phyloP scores from a whole-genome alignment of 2,329 filamentous ascomycete species.

The Phialocephala sp. region DNA sequence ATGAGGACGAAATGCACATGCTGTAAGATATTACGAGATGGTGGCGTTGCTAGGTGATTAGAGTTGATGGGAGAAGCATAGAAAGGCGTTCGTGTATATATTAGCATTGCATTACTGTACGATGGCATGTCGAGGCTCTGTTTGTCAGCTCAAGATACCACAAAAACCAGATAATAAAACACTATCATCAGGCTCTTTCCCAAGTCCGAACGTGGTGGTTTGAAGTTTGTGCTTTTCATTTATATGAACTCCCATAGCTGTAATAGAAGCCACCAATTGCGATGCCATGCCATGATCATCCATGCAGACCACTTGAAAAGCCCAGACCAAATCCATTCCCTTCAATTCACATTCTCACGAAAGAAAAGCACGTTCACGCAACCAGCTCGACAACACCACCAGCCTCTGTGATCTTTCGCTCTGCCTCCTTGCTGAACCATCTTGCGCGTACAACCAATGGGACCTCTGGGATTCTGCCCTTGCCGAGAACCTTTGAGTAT shows the following conservation, averaged over 20 bases:
- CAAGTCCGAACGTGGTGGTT: neutral
- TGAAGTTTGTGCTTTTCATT: constrained; percentile 30
- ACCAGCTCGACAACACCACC: constrained; percentile 96
- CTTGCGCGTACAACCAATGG: constrained; percentile 93
- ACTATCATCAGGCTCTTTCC: constrained; percentile 6
- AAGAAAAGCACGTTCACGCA: constrained; percentile 63
- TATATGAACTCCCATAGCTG: constrained; percentile 24
- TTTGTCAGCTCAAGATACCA: constrained; percentile 16
- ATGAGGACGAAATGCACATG: constrained; percentile 60
- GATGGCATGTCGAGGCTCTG: constrained; percentile 8
- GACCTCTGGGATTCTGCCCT: constrained; percentile 92
- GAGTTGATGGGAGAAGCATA: constrained; percentile 6
- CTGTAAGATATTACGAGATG: constrained; percentile 29
- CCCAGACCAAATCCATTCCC: constrained; percentile 20
- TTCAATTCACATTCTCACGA: constrained; percentile 15
- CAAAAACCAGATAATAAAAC: constrained; percentile 3
- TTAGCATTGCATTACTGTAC: constrained; percentile 8
- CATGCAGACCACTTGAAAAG: constrained; percentile 16
- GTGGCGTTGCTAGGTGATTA: constrained; percentile 6
- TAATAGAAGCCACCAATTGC: constrained; percentile 24
- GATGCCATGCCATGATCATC: constrained; percentile 14
- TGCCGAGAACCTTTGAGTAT: constrained; percentile 98
- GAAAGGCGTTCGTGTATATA: constrained; percentile 17
- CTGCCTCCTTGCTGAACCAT: constrained; percentile 94
- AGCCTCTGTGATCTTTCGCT: constrained; percentile 98